A percentile compares a stretch with the other conserved stretches of the same genome.
These are phyloP conservation scores for Ceratocystis eucalypticola DNA, from an alignment of 2,329 filamentous ascomycete species.

Conservation along the genomic window DNA sequence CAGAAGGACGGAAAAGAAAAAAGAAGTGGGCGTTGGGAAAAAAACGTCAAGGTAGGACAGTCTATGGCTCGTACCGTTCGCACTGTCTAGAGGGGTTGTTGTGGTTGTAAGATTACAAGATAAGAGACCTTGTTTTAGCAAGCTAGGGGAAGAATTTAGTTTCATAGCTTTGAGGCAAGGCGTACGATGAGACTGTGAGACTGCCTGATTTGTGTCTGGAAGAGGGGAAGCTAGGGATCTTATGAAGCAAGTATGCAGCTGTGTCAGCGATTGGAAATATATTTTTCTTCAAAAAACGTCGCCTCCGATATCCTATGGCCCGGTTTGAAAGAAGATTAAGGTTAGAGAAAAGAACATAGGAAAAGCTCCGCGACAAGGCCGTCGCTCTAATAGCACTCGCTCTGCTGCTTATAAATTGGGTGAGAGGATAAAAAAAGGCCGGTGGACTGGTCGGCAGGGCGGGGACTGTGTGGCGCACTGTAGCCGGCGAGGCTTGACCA, in stretches of 20 bases:
- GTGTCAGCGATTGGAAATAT: too few species aligned
- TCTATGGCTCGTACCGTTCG: neutral
- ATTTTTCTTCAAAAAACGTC: too few species aligned
- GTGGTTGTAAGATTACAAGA: neutral
- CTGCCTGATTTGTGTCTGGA: neutral
- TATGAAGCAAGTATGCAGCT: too few species aligned
- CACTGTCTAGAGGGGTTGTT: neutral
- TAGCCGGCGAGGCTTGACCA: neutral
- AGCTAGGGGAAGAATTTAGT: neutral
- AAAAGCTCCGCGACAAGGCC: neutral
- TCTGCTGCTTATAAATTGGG: neutral
- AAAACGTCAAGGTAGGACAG: neutral
- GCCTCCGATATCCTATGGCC: too few species aligned
- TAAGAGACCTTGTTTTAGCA: neutral
- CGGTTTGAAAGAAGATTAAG: neutral
- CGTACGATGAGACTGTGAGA: neutral
- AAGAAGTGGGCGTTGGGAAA: neutral
- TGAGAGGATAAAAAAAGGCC: neutral
- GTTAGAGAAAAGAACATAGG: neutral
- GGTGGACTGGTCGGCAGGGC: neutral
- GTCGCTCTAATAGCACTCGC: too few species aligned
- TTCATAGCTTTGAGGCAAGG: neutral
- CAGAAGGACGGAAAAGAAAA: neutral
- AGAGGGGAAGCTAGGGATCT: too few species aligned
- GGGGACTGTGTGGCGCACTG: conserved; percentile 6